Percentiles rank a stretch among this genome's conserved stretches.
Evolutionary conservation across 495 filamentous ascomycete genomes (phyloP).

Genomic region (Penicillium simplicissimum): DNA sequence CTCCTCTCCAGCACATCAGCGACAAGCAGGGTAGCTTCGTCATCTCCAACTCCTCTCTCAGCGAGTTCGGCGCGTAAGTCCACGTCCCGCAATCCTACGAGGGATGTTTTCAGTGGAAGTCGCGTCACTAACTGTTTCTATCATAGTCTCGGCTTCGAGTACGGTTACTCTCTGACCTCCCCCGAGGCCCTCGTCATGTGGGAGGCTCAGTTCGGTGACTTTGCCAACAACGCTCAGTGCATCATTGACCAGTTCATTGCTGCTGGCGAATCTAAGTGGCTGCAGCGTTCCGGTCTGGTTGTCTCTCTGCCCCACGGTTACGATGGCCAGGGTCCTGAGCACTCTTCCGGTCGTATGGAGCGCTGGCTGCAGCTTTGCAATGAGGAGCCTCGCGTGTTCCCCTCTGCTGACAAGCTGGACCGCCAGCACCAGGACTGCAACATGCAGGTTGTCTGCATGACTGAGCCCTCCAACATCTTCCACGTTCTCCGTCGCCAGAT

Average conservation of each 20-base stretch:
- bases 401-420: slow-evolving; percentile 79
- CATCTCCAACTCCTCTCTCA: slow-evolving; percentile 95
- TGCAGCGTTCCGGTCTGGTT: slow-evolving; percentile 93
- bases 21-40: slow-evolving; percentile 91
- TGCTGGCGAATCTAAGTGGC: slow-evolving; percentile 96
- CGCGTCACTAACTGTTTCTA: background rate
- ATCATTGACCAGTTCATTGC: slow-evolving; percentile 99
- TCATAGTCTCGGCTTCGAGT: slow-evolving; percentile 84
- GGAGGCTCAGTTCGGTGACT: slow-evolving; percentile 99
- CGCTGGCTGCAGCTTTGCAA: slow-evolving; percentile 97
- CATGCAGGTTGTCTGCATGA: slow-evolving; percentile 98
- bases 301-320: slow-evolving; percentile 96
- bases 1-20: slow-evolving; percentile 84
- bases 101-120: too few relatives aligned
- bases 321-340: slow-evolving; percentile 97
- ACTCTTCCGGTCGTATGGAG: slow-evolving; percentile 97
- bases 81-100: background rate
- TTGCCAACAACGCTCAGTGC: slow-evolving; percentile 98
- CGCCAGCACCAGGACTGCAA: slow-evolving; percentile 99
- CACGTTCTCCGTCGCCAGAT: slow-evolving; percentile 96
- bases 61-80: slow-evolving; percentile 70
- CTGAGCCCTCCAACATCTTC: slow-evolving; percentile 89
- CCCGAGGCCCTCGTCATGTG: slow-evolving; percentile 97
- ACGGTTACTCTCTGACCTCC: slow-evolving; percentile 95
- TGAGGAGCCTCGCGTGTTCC: slow-evolving; percentile 94